Conservation (phyloP, 2,329 filamentous ascomycete genomes). For the Berkeleyomyces rouxiae region DNA sequence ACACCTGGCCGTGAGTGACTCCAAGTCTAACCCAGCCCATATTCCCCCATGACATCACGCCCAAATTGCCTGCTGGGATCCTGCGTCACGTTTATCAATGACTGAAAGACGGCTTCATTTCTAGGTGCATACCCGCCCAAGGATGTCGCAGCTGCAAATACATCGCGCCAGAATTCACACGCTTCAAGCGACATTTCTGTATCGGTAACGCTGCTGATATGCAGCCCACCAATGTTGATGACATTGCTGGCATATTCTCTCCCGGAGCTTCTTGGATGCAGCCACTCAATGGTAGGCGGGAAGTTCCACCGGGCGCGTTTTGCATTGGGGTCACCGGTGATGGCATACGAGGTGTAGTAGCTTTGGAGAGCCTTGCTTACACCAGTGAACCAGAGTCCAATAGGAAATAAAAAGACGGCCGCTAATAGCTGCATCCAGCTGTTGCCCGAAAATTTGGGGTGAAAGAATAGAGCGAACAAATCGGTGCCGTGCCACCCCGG, state of each 20-base stretch:
- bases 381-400: slow-evolving; percentile 20
- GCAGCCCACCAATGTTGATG: slow-evolving; percentile 21
- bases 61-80: slow-evolving; percentile 3
- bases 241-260: slow-evolving; percentile 19
- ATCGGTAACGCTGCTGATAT: slow-evolving; percentile 20
- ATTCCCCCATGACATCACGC: not conserved
- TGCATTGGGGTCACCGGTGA: slow-evolving; percentile 25
- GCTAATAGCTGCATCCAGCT: slow-evolving; percentile 17
- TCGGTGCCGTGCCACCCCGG: slow-evolving; percentile 26
- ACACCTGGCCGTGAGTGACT: too few relatives aligned
- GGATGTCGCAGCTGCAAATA: slow-evolving; percentile 17
- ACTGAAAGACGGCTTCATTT: slow-evolving; percentile 4
- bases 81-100: slow-evolving; percentile 5
- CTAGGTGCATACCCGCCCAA: slow-evolving; percentile 20
- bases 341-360: slow-evolving; percentile 26
- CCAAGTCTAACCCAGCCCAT: not conserved
- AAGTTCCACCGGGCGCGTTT: slow-evolving; percentile 20
- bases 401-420: slow-evolving; percentile 18
- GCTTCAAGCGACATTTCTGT: slow-evolving; percentile 17
- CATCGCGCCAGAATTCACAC: slow-evolving; percentile 22
- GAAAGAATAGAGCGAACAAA: slow-evolving; percentile 26
- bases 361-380: slow-evolving; percentile 24
- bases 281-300: slow-evolving; percentile 22
- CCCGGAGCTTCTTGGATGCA: slow-evolving; percentile 17
- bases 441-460: slow-evolving; percentile 19